Evolutionary conservation across 2,329 filamentous ascomycete species (phyloP).

Genomic region (Thelonectria blattea): DNA sequence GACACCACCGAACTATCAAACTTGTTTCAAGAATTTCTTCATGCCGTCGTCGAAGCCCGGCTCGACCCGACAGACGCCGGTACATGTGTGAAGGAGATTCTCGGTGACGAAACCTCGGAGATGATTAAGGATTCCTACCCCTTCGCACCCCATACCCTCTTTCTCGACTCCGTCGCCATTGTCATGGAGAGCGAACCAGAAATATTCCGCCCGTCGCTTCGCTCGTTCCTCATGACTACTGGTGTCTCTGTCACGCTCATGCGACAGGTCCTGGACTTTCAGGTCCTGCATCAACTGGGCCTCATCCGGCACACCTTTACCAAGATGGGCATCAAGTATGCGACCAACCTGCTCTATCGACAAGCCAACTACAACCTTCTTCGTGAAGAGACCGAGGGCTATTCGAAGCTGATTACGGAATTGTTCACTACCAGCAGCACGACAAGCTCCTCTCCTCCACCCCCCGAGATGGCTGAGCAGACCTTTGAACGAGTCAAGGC

Average conservation of each 20-base stretch:
- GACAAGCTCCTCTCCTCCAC: constrained; percentile 75
- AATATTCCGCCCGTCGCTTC: constrained; percentile 58
- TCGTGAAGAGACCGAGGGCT: constrained; percentile 94
- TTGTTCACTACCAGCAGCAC: constrained; percentile 90
- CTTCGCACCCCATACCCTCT: constrained; percentile 71
- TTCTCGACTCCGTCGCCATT: constrained; percentile 83
- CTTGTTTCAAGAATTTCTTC: constrained; percentile 85
- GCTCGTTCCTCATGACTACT: constrained; percentile 73
- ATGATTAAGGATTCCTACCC: constrained; percentile 56
- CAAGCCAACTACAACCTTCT: constrained; percentile 97
- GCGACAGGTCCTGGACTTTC: constrained; percentile 82
- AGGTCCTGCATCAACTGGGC: constrained; percentile 75
- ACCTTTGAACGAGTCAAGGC: constrained; percentile 93
- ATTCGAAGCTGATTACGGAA: constrained; percentile 94
- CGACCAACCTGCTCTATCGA: constrained; percentile 91
- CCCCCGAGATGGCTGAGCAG: constrained; percentile 76
- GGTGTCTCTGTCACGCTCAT: constrained; percentile 74
- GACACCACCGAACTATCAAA: constrained; percentile 72
- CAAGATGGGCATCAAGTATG: constrained; percentile 83
- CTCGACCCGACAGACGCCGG: constrained; percentile 74
- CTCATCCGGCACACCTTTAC: constrained; percentile 86
- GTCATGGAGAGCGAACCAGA: constrained; percentile 73
- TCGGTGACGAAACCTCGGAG: constrained; percentile 62
- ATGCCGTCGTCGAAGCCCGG: constrained; percentile 72
- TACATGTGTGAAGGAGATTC: constrained; percentile 73